A percentile compares a stretch with the other conserved stretches of the same genome.
Conservation (phyloP, 352 stramenopile species). For the Phytophthora litchii region DNA sequence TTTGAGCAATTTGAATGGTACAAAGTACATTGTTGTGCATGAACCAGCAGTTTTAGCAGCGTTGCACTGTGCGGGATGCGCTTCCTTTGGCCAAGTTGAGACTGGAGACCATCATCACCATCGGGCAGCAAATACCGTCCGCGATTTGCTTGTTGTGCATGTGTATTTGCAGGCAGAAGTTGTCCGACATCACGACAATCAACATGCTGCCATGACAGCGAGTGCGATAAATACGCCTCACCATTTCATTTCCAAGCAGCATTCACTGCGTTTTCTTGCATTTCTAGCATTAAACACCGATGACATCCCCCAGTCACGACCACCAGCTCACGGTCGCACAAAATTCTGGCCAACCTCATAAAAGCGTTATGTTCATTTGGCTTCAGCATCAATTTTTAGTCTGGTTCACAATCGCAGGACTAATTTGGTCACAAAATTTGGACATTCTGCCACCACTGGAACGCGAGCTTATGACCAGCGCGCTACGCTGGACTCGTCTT, state of each 20-base stretch:
- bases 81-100: conserved; percentile 1
- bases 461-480: conserved; percentile 17
- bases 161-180: too few relatives aligned
- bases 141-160: too few relatives aligned
- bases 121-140: too few relatives aligned
- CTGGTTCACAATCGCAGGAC: not conserved
- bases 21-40: too few relatives aligned
- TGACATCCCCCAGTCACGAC: conserved; percentile 22
- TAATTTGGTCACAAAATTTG: not conserved
- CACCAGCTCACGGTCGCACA: not conserved
- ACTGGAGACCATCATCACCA: too few relatives aligned
- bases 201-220: not conserved
- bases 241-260: not conserved
- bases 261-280: conserved; percentile 25
- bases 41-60: conserved; percentile 7
- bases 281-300: not conserved
- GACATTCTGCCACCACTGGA: conserved; percentile 20
- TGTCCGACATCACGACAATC: not conserved
- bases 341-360: too few relatives aligned
- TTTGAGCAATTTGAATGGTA: too few relatives aligned
- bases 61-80: conserved; percentile 5
- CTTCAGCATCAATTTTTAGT: too few relatives aligned
- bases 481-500: conserved; percentile 21
- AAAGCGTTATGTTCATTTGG: too few relatives aligned
- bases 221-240: conserved; percentile 16